phyloP scores from a whole-genome alignment of 352 stramenopile species.

The Plasmopara viticola region DNA sequence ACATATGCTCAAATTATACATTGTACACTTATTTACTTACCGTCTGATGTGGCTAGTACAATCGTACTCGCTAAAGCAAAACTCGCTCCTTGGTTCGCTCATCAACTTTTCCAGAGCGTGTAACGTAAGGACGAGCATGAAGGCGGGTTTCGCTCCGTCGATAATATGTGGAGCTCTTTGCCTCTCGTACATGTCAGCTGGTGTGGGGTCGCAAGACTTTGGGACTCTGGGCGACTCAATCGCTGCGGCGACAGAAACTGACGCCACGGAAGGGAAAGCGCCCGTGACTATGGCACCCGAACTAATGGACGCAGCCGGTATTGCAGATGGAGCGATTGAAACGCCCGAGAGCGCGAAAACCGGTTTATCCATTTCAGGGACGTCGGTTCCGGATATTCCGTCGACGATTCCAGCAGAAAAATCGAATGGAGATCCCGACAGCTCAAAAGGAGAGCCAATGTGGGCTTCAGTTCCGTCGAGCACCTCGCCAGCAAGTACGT shows the following conservation, averaged over 20 bases:
- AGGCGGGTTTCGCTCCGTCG: neutral
- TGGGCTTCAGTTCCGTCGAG: neutral
- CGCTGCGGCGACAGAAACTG: neutral
- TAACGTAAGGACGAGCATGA: neutral
- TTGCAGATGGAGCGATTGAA: neutral
- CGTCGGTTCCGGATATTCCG: neutral
- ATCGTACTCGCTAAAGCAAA: too few species aligned
- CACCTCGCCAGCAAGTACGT: neutral
- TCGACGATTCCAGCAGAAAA: neutral
- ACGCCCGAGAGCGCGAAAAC: neutral
- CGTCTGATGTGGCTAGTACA: too few species aligned
- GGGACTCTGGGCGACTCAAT: neutral
- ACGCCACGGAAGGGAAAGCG: neutral
- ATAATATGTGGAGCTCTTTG: neutral
- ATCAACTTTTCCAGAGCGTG: too few species aligned
- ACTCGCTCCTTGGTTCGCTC: too few species aligned
- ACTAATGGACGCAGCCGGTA: neutral
- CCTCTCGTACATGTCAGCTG: neutral
- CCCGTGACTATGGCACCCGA: neutral
- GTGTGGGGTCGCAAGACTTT: neutral
- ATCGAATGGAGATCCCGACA: neutral
- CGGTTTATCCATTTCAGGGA: neutral
- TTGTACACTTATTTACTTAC: too few species aligned
- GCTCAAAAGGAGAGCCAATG: neutral
- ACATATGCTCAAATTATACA: too few species aligned